These are phyloP conservation scores for Cubamyces lactineus DNA, from an alignment of 768 basidiomycete genomes.

Conservation along the genomic window DNA sequence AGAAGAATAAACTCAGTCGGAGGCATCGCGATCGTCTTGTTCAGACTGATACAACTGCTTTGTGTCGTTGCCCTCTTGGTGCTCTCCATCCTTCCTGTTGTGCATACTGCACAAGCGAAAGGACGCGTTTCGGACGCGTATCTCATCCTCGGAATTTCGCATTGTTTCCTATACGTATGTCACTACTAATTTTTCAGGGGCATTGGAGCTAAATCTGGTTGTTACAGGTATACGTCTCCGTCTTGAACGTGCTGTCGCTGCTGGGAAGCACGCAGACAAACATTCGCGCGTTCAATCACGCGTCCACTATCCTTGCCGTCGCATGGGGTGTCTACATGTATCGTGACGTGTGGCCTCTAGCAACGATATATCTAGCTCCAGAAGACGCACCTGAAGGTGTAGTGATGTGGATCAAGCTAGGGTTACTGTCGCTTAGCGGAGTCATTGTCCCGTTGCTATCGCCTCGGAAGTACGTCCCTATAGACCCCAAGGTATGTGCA, in stretches of 20 bases:
- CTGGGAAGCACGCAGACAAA: constrained; percentile 32
- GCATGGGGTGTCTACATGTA: constrained; percentile 41
- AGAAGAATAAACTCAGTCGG: neutral
- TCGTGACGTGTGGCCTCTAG: constrained; percentile 44
- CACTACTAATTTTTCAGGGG: neutral
- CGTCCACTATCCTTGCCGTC: constrained; percentile 38
- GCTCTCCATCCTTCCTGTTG: neutral
- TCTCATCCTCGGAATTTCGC: neutral
- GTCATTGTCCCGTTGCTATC: constrained; percentile 42
- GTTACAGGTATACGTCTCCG: constrained; percentile 38
- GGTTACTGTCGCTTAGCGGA: constrained; percentile 38
- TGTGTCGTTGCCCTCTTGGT: neutral
- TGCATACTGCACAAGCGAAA: neutral
- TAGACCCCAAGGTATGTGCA: constrained; percentile 39
- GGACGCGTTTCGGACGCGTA: neutral
- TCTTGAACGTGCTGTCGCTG: constrained; percentile 37
- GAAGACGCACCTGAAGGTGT: constrained; percentile 37
- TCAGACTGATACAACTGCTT: neutral
- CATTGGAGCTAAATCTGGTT: neutral
- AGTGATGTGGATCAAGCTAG: constrained; percentile 43
- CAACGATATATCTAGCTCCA: constrained; percentile 38
- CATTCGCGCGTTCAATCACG: constrained; percentile 35
- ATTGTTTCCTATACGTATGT: neutral
- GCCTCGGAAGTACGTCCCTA: constrained; percentile 45
- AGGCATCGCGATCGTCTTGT: neutral